Evolutionary conservation across 345 rosid genomes (phyloP), one percentile per base, ranked within the genome.

Genomic region (Arabidopsis suecica): DNA sequence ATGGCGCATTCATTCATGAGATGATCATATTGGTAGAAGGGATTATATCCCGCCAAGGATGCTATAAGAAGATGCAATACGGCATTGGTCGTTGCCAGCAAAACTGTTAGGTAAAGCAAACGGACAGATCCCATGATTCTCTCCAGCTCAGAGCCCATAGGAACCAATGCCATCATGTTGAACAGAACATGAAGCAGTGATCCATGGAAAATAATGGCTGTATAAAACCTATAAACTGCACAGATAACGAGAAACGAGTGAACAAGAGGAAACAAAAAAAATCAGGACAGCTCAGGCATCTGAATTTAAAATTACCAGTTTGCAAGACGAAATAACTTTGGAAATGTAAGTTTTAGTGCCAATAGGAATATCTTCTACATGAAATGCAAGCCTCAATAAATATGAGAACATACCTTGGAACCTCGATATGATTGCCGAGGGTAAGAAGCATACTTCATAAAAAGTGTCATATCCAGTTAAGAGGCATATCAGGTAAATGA

Each of bases 91-190:
- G 95, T 82, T 23, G 97, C 97, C 88, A 92, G 79, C 83, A 95
- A 80, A 72, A 89, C 61, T 49, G 85, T 87, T 36, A 85, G 77
- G 90, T 86, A 92, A 37, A 88, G 79, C 81, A 90, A 76, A 51
- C 97, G 93, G 64, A 95, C 72, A 59, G 99, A 95, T 75, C 99
- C 99, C 97, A 90, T 90, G 75, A 95, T 87, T 75, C 96, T 90
- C 90, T 95, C 99, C 73, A 95, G 81, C 80, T 92, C 98, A 10
- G 98, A 89, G 53, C 98, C 96, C 88, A 92, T 79, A 78, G 98
- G 99, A 73, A 92, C 90, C 88, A 92, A 82, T 41, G 99, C 97
- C 90, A 95, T 61, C 93, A 95, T 95, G 88, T 95, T 95, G 88
- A 95, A 92, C 44, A 89, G 51, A 71, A 92, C 91, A 81, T 95